Evolutionary conservation across 257 asterid species (phyloP).

Genomic region (Solanum raphanifolium): DNA sequence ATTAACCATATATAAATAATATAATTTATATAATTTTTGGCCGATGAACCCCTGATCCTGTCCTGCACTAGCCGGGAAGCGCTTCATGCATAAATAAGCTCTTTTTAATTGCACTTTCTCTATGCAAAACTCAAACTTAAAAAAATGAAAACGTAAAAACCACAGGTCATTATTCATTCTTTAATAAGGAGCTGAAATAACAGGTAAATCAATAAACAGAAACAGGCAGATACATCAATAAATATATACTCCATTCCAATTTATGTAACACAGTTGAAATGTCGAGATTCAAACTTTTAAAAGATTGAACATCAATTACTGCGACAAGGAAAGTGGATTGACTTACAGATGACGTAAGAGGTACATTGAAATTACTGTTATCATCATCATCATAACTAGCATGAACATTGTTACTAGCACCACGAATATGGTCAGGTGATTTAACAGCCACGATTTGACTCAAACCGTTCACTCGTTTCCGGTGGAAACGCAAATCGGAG

Average conservation of each 20-base stretch:
- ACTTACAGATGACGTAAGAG: slow-evolving; percentile 41
- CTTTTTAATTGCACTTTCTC: background rate
- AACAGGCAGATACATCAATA: background rate
- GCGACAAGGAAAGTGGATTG: background rate
- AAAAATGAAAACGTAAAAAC: background rate
- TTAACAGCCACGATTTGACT: slow-evolving; percentile 11
- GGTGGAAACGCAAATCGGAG: slow-evolving; percentile 3
- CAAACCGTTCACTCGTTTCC: slow-evolving; percentile 2
- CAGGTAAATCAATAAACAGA: background rate
- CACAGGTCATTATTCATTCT: background rate
- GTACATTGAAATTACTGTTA: slow-evolving; percentile 24
- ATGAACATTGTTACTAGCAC: slow-evolving; percentile 5
- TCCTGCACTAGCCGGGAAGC: background rate
- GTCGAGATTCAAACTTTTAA: background rate
- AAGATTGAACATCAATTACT: background rate
- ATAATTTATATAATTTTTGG: no score
- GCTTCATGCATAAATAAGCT: background rate
- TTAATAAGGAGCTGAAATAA: background rate
- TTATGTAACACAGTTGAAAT: background rate
- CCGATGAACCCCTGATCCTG: background rate
- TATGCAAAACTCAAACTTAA: background rate
- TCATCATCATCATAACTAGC: slow-evolving; percentile 5
- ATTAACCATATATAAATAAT: no score
- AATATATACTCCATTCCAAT: background rate
- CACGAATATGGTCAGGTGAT: slow-evolving; percentile 15